phyloP scores from a whole-genome alignment of 2,329 filamentous ascomycete species.

The Pleurostoma richardsiae region DNA sequence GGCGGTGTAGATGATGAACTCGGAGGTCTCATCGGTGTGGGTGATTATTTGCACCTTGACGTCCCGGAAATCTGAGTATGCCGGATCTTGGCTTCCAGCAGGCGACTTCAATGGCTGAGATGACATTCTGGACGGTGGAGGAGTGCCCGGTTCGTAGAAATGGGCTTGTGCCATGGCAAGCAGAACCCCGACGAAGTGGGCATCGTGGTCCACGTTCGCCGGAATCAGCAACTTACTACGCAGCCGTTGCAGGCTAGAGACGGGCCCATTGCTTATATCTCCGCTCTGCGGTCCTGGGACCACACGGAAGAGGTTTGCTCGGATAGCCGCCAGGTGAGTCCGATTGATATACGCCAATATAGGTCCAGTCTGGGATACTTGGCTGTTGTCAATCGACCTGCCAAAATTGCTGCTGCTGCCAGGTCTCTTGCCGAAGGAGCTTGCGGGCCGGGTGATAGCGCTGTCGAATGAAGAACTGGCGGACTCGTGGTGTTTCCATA shows the following conservation, averaged over 20 bases:
- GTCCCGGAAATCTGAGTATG: constrained; percentile 34
- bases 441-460: constrained; percentile 23
- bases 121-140: constrained; percentile 5
- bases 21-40: constrained; percentile 39
- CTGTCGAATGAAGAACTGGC: constrained; percentile 25
- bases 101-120: constrained; percentile 17
- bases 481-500: constrained; percentile 40
- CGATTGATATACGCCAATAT: constrained; percentile 44
- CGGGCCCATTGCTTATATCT: constrained; percentile 36
- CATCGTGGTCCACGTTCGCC: constrained; percentile 42
- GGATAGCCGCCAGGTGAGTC: constrained; percentile 36
- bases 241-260: constrained; percentile 39
- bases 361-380: constrained; percentile 16
- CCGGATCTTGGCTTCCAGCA: constrained; percentile 6
- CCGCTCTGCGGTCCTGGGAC: constrained; percentile 29
- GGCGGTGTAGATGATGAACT: constrained; percentile 50
- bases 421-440: constrained; percentile 20
- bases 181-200: constrained; percentile 46
- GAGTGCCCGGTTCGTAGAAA: constrained; percentile 32
- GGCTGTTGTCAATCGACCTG: constrained; percentile 3
- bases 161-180: constrained; percentile 53
- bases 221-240: constrained; percentile 43
- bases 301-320: constrained; percentile 42
- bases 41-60: constrained; percentile 46
- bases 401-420: constrained; percentile 15